Conservation (phyloP, 768 basidiomycete species). For the Postia placenta region DNA sequence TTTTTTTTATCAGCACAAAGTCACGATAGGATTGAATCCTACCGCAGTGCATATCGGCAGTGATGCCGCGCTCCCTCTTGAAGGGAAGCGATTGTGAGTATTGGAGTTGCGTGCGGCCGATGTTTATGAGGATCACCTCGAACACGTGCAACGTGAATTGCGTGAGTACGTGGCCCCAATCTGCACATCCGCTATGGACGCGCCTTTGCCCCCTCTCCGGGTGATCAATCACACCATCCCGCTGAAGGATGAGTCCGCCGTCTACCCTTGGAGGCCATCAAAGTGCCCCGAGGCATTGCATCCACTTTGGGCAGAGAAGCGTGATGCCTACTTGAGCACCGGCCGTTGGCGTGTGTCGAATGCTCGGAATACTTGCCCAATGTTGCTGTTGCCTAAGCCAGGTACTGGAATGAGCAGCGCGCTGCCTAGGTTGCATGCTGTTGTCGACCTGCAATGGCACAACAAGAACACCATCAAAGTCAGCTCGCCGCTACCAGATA, state of each 20-base stretch:
- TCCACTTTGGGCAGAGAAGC: conserved; percentile 15
- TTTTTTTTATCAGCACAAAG: conserved; percentile 13
- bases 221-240: conserved; percentile 38
- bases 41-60: neutral
- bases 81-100: too few species aligned
- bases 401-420: conserved; percentile 28
- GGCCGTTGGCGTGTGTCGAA: too few species aligned
- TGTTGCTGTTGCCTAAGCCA: conserved; percentile 5
- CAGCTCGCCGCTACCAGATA: conserved; percentile 35
- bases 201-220: conserved; percentile 31
- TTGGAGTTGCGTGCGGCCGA: neutral
- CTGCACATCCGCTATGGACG: neutral
- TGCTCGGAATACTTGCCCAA: conserved; percentile 30
- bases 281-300: neutral
- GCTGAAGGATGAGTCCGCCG: conserved; percentile 27
- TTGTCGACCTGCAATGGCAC: conserved; percentile 28
- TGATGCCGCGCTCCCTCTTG: neutral
- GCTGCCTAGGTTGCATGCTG: conserved; percentile 28
- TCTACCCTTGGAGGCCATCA: conserved; percentile 17
- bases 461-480: conserved; percentile 38
- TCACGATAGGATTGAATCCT: neutral
- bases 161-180: neutral
- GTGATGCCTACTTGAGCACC: too few species aligned
- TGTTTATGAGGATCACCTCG: neutral
- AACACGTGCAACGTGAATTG: neutral